Evolutionary conservation across 306 rosid species (phyloP).

Genomic region (Abrus pulchellus): DNA sequence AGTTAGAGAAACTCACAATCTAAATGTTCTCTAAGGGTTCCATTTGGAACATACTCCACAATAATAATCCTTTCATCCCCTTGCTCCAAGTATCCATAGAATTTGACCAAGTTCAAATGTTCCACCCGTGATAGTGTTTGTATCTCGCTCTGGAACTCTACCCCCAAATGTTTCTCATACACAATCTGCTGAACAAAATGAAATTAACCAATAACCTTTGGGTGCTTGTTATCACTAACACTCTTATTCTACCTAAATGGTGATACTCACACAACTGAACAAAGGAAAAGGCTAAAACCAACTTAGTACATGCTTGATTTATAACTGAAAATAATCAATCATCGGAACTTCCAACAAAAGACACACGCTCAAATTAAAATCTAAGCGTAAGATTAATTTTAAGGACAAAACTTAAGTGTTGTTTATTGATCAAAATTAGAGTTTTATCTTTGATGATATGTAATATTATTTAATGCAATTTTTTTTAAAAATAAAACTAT

Average conservation of each 20-base stretch:
- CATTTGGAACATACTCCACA: slow-evolving; percentile 94
- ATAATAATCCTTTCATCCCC: slow-evolving; percentile 79
- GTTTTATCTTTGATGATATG: too few relatives aligned
- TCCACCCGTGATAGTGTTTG: slow-evolving; percentile 84
- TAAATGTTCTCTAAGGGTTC: slow-evolving; percentile 92
- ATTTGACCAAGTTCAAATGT: slow-evolving; percentile 88
- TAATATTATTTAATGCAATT: too few relatives aligned
- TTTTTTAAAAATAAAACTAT: too few relatives aligned
- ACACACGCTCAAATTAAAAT: too few relatives aligned
- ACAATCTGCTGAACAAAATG: slow-evolving; percentile 61
- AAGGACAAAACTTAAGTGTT: too few relatives aligned
- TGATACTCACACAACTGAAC: slow-evolving; percentile 8
- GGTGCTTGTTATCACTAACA: slow-evolving; percentile 15
- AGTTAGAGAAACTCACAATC: slow-evolving; percentile 73
- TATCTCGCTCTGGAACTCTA: slow-evolving; percentile 89
- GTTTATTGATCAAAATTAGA: too few relatives aligned
- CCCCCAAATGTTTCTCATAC: slow-evolving; percentile 81
- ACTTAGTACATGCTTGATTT: neutral
- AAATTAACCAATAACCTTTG: slow-evolving; percentile 28
- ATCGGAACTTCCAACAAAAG: too few relatives aligned
- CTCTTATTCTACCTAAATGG: slow-evolving; percentile 27
- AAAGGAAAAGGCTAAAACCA: slow-evolving; percentile 5
- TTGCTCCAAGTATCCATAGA: slow-evolving; percentile 80
- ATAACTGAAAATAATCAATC: too few relatives aligned
- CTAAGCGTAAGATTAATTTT: too few relatives aligned